These are phyloP conservation scores for Fusarium austroafricanum DNA, from an alignment of 2,329 filamentous ascomycete species.

Conservation along the genomic window DNA sequence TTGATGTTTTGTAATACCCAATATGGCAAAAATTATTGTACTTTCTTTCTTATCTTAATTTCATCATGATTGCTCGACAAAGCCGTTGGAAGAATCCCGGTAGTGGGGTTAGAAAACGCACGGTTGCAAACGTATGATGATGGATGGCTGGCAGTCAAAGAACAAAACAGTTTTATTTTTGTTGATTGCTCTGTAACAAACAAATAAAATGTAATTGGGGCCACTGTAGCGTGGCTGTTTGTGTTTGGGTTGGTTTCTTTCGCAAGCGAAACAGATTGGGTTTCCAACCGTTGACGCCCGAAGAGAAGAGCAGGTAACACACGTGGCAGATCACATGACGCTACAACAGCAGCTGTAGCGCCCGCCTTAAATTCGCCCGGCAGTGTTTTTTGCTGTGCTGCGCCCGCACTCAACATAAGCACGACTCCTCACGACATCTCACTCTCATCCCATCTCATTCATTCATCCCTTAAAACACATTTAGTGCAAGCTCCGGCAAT, in stretches of 20 bases:
- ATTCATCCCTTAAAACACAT: not conserved
- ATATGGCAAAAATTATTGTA: too few relatives aligned
- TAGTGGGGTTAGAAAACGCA: not conserved
- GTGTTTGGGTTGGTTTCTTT: not conserved
- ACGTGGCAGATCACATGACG: conserved; percentile 27
- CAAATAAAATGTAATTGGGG: not conserved
- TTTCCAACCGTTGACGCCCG: conserved; percentile 7
- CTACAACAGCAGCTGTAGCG: not conserved
- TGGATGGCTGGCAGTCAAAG: not conserved
- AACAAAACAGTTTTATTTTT: not conserved
- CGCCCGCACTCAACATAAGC: conserved; percentile 19
- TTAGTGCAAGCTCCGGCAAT: conserved; percentile 13
- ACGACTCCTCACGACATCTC: not conserved
- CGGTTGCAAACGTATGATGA: not conserved
- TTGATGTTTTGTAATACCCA: too few relatives aligned
- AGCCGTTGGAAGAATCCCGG: not conserved
- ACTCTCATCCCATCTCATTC: not conserved
- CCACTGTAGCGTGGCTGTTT: not conserved
- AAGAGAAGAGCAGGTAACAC: not conserved
- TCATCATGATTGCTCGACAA: too few relatives aligned
- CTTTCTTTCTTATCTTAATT: too few relatives aligned
- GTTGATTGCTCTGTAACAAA: not conserved
- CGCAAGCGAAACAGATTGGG: not conserved
- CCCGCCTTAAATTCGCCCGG: conserved; percentile 9
- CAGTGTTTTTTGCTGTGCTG: not conserved